These are phyloP conservation scores for Auxenochlorella pyrenoidosa DNA, from an alignment of 139 green algal genomes.

Conservation along the genomic window DNA sequence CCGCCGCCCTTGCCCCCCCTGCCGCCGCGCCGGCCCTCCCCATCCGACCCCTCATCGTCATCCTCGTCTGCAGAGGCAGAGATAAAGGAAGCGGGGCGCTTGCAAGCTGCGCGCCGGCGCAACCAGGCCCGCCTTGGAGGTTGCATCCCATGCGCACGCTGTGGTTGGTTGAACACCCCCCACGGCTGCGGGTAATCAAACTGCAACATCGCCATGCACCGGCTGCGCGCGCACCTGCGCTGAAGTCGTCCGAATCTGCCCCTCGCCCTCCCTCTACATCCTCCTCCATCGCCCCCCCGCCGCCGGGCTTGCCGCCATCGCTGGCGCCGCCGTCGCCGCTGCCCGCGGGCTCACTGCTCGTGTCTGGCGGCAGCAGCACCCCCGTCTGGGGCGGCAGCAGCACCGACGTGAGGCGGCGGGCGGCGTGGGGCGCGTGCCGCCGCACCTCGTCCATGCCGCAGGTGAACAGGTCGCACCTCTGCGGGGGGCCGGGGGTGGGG, in stretches of 20 bases:
- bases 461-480: conserved; percentile 47
- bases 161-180: too few species aligned
- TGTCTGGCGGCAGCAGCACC: conserved; percentile 9
- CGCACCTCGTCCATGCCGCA: neutral
- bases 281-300: neutral
- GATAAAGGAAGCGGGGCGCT: neutral
- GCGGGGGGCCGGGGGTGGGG: neutral
- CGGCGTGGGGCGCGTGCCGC: conserved; percentile 3
- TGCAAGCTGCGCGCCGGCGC: too few species aligned
- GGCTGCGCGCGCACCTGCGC: neutral
- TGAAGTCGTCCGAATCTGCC: neutral
- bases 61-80: neutral
- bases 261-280: neutral
- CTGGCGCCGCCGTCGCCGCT: neutral
- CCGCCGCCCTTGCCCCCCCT: neutral
- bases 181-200: too few species aligned
- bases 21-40: neutral
- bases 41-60: neutral
- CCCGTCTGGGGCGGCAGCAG: conserved; percentile 32
- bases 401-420: neutral
- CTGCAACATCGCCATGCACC: too few species aligned
- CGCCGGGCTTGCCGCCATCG: neutral
- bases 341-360: neutral
- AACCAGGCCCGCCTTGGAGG: too few species aligned
- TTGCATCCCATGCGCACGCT: too few species aligned